Evolutionary conservation across 2,329 filamentous ascomycete species (phyloP), one percentile per base, ranked within the genome.

Genomic region (Aspergillus japonicus): DNA sequence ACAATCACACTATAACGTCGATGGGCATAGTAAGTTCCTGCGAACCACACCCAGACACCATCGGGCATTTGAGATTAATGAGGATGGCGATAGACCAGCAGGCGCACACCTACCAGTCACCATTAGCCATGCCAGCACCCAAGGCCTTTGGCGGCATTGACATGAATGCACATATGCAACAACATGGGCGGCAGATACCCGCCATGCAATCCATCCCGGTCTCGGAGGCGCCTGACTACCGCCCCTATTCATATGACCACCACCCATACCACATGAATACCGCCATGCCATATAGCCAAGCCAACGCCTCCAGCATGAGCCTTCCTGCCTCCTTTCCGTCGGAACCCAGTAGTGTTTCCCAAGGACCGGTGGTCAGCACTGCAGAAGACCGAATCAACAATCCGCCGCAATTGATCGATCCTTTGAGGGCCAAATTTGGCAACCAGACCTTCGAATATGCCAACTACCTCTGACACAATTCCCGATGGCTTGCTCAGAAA

Each of bases 151-250:
- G 58, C 23, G 66, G 59, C 19, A 56, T 72, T 49, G 71, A 68
- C 57, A 68, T 71, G 61, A 64, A 57, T 60, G 66, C 67, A 12
- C 68, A 73, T 47, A 60, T 73, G 47, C 64, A 68, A 50, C 44
- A 64, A 11, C 66, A 68, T 49, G 69, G 67, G 33, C 62, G 71
- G 48, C 68, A 69, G 19, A 67, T 75, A 39, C 60, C 72, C 1
- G 59, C 68, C 4, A 56, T 75, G 24, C 72, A 74, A 47, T 68
- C 69, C 19, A 56, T 70, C n/a, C 70, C 72, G 4, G 70, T 75
- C 33, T 73, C 72, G 16, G 66, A 70, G n/a, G 59, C 72, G 1
- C 68, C 71, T 24, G 73, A 75, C 31, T 77, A 77, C 63, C 71
- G 74, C 47, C 61, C 69, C 14, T 74, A 68, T 50, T 57, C 72